Evolutionary conservation across 768 basidiomycete genomes (phyloP), one percentile per base, ranked within the genome.

Genomic region (Trichaptum fuscoviolaceum): DNA sequence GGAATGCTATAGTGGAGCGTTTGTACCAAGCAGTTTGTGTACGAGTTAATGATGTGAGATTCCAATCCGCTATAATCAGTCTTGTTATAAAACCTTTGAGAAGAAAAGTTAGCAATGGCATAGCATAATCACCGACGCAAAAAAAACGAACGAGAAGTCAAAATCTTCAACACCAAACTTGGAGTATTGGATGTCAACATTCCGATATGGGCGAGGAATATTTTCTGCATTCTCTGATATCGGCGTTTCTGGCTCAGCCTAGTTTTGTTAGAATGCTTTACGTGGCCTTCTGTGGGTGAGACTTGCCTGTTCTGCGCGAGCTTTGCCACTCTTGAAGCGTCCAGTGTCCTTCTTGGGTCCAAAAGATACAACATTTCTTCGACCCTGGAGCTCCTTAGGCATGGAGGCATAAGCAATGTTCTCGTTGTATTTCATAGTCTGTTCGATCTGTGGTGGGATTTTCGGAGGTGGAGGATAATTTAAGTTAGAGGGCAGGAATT

Each of bases 131-230:
- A 64, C 20, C 17, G 35, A 18, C 10, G 23, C 26, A 23, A 65
- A 52, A n/a, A 20, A 20, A 58, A 75, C 84, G 65, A 74, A 94
- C 95, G 85, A 96, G 72, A 99, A 99, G 77, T 99, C 97, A 72
- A 99, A 99, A 76, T 99, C 96, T 74, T 98, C 96, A 20, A 99
- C 93, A 4, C 96, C 96, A 72, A 99, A 99, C 73, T 96, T 96
- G 52, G 93, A 96, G 75, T 99, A 99, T 76, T 96, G 94, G 72
- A 99, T 99, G 77, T 98, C 96, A 18, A 97, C 95, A 71, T 89
- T 90, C 66, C 92, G 88, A 75, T 97, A 99, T 67, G 88, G 84
- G 65, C 84, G 85, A 0, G 96, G 93, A 62, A 95, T 85, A 30
- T 86, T 83, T 42, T 84, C 86, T 30, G 80, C 81, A 23, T 76